A percentile compares a stretch with the other conserved stretches of the same genome.
Conservation (phyloP, 768 basidiomycete genomes). For the Boletus reticuloceps region DNA sequence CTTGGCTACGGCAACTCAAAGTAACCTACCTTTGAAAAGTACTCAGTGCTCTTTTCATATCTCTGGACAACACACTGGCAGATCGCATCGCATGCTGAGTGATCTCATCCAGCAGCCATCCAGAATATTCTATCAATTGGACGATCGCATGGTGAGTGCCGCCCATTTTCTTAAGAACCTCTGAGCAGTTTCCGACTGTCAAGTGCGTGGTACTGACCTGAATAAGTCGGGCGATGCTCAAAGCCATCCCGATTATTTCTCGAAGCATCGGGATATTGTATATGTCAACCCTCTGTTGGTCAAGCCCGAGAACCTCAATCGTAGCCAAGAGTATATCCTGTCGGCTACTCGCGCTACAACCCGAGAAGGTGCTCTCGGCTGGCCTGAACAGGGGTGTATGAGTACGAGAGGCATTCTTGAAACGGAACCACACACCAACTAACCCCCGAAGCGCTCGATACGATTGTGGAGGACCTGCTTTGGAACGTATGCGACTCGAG, state of each 20-base stretch:
- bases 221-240: constrained; percentile 6
- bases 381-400: not conserved
- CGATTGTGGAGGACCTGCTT: not conserved
- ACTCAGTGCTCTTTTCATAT: constrained; percentile 1
- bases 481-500: not conserved
- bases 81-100: not conserved
- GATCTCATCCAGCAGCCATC: constrained; percentile 13
- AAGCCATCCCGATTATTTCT: constrained; percentile 6
- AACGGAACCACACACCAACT: not conserved
- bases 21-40: constrained; percentile 6
- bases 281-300: constrained; percentile 8
- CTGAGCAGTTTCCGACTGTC: not conserved
- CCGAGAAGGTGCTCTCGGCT: not conserved
- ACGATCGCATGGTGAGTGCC: constrained; percentile 14
- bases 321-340: not conserved
- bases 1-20: no score
- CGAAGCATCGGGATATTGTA: not conserved
- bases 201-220: constrained; percentile 1
- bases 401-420: not conserved
- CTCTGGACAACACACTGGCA: not conserved
- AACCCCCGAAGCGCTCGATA: not conserved
- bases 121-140: constrained; percentile 13
- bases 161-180: constrained; percentile 2
- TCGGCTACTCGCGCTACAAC: not conserved
- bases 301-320: constrained; percentile 6